A percentile compares a stretch with the other conserved stretches of the same genome.
phyloP scores from a whole-genome alignment of 495 filamentous ascomycete genomes.

The Penicillium bovifimosum region DNA sequence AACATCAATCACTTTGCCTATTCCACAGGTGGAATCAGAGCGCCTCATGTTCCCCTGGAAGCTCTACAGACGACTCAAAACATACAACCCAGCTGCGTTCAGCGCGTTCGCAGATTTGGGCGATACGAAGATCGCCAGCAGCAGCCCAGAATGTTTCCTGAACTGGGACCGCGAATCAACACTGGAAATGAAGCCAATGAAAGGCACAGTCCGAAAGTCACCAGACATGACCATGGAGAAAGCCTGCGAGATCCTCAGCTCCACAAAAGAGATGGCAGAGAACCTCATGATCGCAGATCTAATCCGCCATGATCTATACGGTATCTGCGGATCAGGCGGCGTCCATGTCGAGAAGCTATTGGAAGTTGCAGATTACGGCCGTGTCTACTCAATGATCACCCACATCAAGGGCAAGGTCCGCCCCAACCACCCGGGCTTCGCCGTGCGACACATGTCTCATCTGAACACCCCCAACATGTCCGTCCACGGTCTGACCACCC shows the following conservation, averaged over 20 bases:
- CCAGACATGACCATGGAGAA: conserved; percentile 56
- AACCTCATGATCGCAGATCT: conserved; percentile 98
- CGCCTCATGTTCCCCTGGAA: conserved; percentile 50
- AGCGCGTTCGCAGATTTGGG: conserved; percentile 74
- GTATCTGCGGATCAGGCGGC: conserved; percentile 64
- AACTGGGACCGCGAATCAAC: conserved; percentile 53
- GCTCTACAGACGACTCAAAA: conserved; percentile 64
- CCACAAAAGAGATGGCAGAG: conserved; percentile 87
- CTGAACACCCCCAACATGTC: conserved; percentile 37
- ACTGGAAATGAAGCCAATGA: conserved; percentile 69
- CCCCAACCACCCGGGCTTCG: conserved; percentile 28
- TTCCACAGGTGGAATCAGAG: conserved; percentile 13
- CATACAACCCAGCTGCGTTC: conserved; percentile 79
- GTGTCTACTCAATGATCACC: conserved; percentile 84
- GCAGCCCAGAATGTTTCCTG: conserved; percentile 91
- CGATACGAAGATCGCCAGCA: conserved; percentile 64
- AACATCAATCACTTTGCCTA: conserved; percentile 52
- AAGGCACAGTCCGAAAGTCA: conserved; percentile 83
- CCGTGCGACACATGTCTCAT: conserved; percentile 31
- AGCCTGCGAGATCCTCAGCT: conserved; percentile 63
- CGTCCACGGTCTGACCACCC: conserved; percentile 61
- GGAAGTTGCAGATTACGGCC: conserved; percentile 81
- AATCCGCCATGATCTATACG: conserved; percentile 84
- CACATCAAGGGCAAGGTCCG: conserved; percentile 70
- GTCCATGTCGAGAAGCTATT: conserved; percentile 65